Evolutionary conservation across 495 filamentous ascomycete species (phyloP), one percentile per base, ranked within the genome.

Genomic region (Lasiosphaeria miniovina): DNA sequence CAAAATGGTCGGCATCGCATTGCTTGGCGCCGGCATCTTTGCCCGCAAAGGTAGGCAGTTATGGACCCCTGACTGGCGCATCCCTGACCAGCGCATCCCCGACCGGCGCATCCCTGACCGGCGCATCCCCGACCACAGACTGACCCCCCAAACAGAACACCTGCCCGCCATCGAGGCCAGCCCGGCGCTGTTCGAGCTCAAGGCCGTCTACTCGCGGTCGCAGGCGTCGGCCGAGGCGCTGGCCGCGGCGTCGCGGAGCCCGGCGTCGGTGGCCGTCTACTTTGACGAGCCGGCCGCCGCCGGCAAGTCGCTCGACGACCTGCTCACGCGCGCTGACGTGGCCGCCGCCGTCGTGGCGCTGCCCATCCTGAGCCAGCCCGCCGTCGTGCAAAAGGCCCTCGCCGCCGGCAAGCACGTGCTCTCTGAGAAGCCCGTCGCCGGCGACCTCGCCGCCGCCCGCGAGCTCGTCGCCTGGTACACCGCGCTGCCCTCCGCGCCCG

Each of bases 341-440:
- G 66, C 75, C 3, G 87, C 86, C 46, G 84, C 93, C 9, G 82
- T 90, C 58, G 80, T 94, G 58, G 87, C 79, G 73, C 80, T 89
- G 6, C 86, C 86, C 11, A 88, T 89, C 65, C 67, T 71, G 32
- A 62, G 65, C n/a, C 86, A 89, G 66, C 82, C 85, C 0, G 69
- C 67, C 15, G 79, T 81, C 55, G 82, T 89, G 67, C 68, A 78
- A 57, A 67, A 74, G 51, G 81, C 88, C 12, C 74, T 94, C 0
- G 57, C 66, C 0, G 87, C 88, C 1, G 85, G 87, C 15, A 94
- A 94, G 67, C 88, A 92, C 69, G 90, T 93, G 3, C 73, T 93
- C 0, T 86, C 76, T 14, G 91, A 95, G 74, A 95, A 94, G 69
- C 90, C 91, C 14, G 83, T 94, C 31, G 88, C 89, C 0, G 78